Evolutionary conservation across 441 rosid species (phyloP).

Genomic region (Pelargonium myrrhifolium): DNA sequence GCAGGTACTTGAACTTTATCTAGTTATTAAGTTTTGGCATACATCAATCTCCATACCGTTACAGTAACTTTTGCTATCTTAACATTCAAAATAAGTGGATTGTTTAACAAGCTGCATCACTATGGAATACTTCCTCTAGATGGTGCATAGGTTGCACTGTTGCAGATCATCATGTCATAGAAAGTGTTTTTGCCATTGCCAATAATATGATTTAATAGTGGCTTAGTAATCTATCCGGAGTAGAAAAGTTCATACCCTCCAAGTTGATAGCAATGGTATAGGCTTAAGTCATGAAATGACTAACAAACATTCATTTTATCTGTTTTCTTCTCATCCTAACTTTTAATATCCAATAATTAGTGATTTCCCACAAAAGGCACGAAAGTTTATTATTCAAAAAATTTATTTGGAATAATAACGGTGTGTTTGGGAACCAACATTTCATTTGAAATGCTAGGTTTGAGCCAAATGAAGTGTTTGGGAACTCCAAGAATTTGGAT

Average conservation of each 20-base stretch:
- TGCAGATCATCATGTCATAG: neutral
- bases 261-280: neutral
- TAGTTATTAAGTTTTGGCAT: neutral
- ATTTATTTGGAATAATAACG: too few species aligned
- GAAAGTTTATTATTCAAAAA: too few species aligned
- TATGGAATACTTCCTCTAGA: neutral
- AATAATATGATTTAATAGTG: neutral
- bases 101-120: neutral
- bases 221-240: neutral
- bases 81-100: neutral
- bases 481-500: too few species aligned
- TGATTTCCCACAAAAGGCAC: too few species aligned
- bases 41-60: neutral
- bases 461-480: too few species aligned
- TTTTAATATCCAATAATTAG: neutral
- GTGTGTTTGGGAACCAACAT: too few species aligned
- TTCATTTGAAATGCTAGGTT: too few species aligned
- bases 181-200: neutral
- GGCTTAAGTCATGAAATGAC: neutral
- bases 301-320: neutral
- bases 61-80: neutral
- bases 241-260: neutral
- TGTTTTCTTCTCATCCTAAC: neutral
- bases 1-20: neutral
- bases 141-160: neutral